These are phyloP conservation scores for Aspergillus fructus DNA, from an alignment of 2,329 filamentous ascomycete genomes.

Conservation along the genomic window DNA sequence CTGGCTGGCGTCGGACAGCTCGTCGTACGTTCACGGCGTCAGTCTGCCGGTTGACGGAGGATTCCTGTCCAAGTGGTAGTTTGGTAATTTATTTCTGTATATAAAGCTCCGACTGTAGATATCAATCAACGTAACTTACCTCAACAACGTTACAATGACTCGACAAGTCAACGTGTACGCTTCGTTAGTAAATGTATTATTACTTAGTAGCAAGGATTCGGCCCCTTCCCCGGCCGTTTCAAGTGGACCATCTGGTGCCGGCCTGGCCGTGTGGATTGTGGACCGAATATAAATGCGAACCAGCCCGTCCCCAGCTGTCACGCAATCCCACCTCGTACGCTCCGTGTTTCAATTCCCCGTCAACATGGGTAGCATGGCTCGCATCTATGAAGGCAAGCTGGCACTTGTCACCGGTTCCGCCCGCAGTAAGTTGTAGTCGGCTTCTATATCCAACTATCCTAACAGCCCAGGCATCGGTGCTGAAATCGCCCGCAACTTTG, in stretches of 20 bases:
- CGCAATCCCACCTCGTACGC: not conserved
- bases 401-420: not conserved
- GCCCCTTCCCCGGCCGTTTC: too few relatives aligned
- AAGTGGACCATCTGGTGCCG: too few relatives aligned
- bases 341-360: not conserved
- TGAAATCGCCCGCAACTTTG: not conserved
- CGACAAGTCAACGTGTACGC: too few relatives aligned
- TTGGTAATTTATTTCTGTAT: too few relatives aligned
- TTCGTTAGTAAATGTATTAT: too few relatives aligned
- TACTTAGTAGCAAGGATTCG: too few relatives aligned
- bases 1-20: slow-evolving; percentile 33
- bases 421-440: not conserved
- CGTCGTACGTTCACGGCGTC: slow-evolving; percentile 33
- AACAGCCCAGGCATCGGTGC: not conserved
- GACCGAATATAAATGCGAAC: not conserved
- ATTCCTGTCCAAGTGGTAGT: not conserved
- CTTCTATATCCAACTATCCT: not conserved
- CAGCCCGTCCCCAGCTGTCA: not conserved
- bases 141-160: too few relatives aligned
- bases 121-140: too few relatives aligned
- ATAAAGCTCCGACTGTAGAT: too few relatives aligned
- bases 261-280: too few relatives aligned
- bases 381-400: not conserved
- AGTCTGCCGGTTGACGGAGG: slow-evolving; percentile 33
- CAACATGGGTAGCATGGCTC: not conserved